A percentile compares a stretch with the other conserved stretches of the same genome.
phyloP scores from a whole-genome alignment of 1,284 basidiomycete species.

The Cryptococcus deneoformans region DNA sequence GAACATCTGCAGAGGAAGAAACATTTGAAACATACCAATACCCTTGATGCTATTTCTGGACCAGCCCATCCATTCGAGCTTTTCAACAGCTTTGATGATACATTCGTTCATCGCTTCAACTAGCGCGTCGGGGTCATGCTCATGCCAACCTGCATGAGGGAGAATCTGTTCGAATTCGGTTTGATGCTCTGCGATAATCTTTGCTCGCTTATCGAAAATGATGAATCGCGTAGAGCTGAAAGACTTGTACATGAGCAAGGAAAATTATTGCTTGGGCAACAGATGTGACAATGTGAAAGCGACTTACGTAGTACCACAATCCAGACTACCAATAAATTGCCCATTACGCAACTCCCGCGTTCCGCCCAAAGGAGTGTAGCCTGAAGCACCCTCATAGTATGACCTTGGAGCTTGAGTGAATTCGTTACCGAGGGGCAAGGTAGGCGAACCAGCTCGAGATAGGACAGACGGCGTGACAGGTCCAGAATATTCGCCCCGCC shows the following conservation, averaged over 20 bases:
- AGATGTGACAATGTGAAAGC: not conserved
- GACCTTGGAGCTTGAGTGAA: slow-evolving; percentile 22
- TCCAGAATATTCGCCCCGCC: slow-evolving; percentile 35
- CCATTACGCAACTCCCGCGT: slow-evolving; percentile 29
- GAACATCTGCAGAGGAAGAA: not conserved
- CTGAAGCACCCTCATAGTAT: slow-evolving; percentile 17
- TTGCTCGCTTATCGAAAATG: slow-evolving; percentile 78
- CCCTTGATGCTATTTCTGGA: slow-evolving; percentile 82
- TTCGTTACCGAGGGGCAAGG: slow-evolving; percentile 41
- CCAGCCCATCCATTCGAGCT: slow-evolving; percentile 67
- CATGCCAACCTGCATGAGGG: slow-evolving; percentile 92
- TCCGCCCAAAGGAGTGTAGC: slow-evolving; percentile 25
- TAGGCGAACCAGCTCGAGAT: slow-evolving; percentile 47
- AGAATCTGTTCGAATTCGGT: slow-evolving; percentile 90
- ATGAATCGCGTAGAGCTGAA: slow-evolving; percentile 88
- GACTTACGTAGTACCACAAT: slow-evolving; percentile 88
- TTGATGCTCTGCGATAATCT: slow-evolving; percentile 84
- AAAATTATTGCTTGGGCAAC: not conserved
- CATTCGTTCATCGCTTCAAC: slow-evolving; percentile 72
- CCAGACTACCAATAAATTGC: slow-evolving; percentile 82
- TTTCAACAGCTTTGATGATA: slow-evolving; percentile 68
- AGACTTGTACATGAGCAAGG: slow-evolving; percentile 4
- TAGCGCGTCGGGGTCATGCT: slow-evolving; percentile 87
- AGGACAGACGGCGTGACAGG: slow-evolving; percentile 43
- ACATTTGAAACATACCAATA: slow-evolving; percentile 62